phyloP scores from a whole-genome alignment of 768 basidiomycete species.

The Neoboletus magnificus region DNA sequence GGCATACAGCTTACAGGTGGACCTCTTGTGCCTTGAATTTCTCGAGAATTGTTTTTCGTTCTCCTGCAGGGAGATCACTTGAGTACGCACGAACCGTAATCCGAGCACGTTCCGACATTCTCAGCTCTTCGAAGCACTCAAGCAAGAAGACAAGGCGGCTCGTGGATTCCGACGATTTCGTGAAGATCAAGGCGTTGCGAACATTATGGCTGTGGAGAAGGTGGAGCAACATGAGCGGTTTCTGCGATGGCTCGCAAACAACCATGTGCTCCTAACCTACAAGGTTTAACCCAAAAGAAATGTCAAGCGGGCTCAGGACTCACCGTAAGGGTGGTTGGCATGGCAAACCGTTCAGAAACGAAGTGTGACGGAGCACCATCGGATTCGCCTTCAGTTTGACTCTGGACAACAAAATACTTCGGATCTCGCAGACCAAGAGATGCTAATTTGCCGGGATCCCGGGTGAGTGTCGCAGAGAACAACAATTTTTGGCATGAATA shows the following conservation, averaged over 20 bases:
- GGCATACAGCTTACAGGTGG: slow-evolving; percentile 59
- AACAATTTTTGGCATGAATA: slow-evolving; percentile 89
- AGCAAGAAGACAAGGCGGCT: slow-evolving; percentile 77
- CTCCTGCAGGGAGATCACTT: slow-evolving; percentile 70
- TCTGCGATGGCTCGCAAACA: slow-evolving; percentile 71
- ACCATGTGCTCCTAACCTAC: slow-evolving; percentile 77
- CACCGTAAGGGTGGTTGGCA: slow-evolving; percentile 77
- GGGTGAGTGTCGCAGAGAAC: slow-evolving; percentile 93
- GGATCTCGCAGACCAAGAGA: slow-evolving; percentile 75
- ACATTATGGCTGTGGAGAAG: slow-evolving; percentile 65
- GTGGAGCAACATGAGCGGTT: slow-evolving; percentile 87
- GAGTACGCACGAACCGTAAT: slow-evolving; percentile 74
- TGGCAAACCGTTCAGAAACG: slow-evolving; percentile 72
- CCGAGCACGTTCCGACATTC: slow-evolving; percentile 15
- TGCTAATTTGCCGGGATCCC: slow-evolving; percentile 90
- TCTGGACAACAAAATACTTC: slow-evolving; percentile 85
- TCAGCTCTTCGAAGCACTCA: slow-evolving; percentile 69
- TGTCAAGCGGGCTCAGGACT: slow-evolving; percentile 16
- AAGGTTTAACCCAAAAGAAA: background rate
- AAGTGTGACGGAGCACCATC: slow-evolving; percentile 46
- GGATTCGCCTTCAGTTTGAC: slow-evolving; percentile 34
- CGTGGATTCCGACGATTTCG: slow-evolving; percentile 94
- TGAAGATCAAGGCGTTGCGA: slow-evolving; percentile 82
- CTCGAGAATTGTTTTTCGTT: slow-evolving; percentile 74
- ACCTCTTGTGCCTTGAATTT: slow-evolving; percentile 80